Conservation (phyloP, 805 yeast genomes). For the Ogataea zsoltii region DNA sequence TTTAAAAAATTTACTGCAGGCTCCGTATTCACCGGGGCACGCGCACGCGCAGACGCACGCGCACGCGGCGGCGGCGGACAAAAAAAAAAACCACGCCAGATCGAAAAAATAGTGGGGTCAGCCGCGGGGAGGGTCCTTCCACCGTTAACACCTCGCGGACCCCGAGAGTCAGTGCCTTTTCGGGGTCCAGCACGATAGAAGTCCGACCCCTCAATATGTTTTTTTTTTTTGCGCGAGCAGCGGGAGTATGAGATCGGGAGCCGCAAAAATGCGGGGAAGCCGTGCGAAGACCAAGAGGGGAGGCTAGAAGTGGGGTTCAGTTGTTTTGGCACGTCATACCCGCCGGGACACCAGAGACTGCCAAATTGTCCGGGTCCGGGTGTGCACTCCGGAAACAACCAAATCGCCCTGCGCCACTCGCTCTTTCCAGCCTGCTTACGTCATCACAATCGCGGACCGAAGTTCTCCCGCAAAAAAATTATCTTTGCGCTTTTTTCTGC, state of each 20-base stretch:
- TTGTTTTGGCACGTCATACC: too few relatives aligned
- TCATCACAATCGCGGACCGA: too few relatives aligned
- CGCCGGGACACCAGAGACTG: too few relatives aligned
- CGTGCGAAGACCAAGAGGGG: background rate
- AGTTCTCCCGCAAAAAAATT: too few relatives aligned
- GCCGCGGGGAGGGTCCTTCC: slow-evolving; percentile 8
- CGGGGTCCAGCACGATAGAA: background rate
- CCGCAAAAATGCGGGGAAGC: slow-evolving; percentile 7
- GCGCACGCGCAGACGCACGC: background rate
- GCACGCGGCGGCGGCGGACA: slow-evolving; percentile 1
- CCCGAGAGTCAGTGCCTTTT: slow-evolving; percentile 1
- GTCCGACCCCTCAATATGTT: slow-evolving; percentile 5
- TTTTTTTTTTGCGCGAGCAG: background rate
- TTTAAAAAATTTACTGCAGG: background rate
- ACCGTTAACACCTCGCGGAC: slow-evolving; percentile 7
- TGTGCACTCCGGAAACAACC: too few relatives aligned
- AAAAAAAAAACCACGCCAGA: background rate
- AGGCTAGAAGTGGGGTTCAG: background rate
- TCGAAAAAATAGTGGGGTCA: slow-evolving; percentile 5
- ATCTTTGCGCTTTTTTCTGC: too few relatives aligned
- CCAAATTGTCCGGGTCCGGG: too few relatives aligned
- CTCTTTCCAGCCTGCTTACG: too few relatives aligned
- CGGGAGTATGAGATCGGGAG: background rate
- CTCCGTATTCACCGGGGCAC: background rate
- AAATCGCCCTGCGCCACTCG: too few relatives aligned